A percentile compares a stretch with the other conserved stretches of the same genome.
These are phyloP conservation scores for Hanseniaspora mollemarum DNA, from an alignment of 805 yeast genomes.

Conservation along the genomic window DNA sequence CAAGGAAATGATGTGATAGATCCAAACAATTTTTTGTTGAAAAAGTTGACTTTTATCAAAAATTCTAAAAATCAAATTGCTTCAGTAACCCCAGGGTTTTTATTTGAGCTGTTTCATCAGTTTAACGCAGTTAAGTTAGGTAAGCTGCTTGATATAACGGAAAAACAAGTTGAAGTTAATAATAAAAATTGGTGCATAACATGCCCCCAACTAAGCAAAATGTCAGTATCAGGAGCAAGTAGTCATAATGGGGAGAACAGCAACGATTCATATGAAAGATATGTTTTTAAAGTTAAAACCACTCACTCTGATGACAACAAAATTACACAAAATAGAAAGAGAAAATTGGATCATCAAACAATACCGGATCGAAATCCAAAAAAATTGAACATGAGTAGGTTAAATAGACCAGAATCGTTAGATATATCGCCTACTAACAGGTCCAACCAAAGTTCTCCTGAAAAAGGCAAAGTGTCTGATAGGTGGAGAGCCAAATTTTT, in stretches of 20 bases:
- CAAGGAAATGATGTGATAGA: not conserved
- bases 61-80: slow-evolving; percentile 6
- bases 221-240: not conserved
- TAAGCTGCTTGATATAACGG: not conserved
- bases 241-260: not conserved
- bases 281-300: not conserved
- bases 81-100: slow-evolving; percentile 10
- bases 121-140: not conserved
- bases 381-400: not conserved
- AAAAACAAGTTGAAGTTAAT: not conserved
- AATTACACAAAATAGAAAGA: not conserved
- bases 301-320: not conserved
- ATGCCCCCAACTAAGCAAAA: not conserved
- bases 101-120: slow-evolving; percentile 6
- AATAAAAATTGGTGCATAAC: slow-evolving; percentile 14
- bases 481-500: slow-evolving; percentile 1
- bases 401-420: slow-evolving; percentile 7
- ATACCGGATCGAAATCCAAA: not conserved
- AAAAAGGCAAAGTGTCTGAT: not conserved
- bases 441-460: not conserved
- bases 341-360: not conserved
- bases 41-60: slow-evolving; percentile 10
- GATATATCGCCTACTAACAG: slow-evolving; percentile 1
- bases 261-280: not conserved
- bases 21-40: slow-evolving; percentile 5